Conservation (phyloP, 768 basidiomycete species). For the Termitomyces sp. region DNA sequence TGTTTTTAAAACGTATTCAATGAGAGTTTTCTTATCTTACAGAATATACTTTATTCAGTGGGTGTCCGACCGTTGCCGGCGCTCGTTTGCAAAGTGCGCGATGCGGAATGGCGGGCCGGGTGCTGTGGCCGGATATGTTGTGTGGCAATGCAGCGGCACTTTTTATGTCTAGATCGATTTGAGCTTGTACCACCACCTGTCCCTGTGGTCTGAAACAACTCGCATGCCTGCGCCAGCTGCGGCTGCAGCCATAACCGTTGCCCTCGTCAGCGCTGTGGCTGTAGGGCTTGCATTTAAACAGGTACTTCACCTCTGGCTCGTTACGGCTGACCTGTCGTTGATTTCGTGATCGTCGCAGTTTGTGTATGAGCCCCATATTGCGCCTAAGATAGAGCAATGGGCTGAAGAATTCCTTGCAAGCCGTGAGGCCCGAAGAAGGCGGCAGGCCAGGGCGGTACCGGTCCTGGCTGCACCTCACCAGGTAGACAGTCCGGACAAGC, state of each 20-base stretch:
- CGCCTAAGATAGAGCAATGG: slow-evolving; percentile 51
- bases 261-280: slow-evolving; percentile 12
- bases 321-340: background rate
- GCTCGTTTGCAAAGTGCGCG: background rate
- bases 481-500: slow-evolving; percentile 22
- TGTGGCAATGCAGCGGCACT: background rate
- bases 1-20: background rate
- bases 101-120: background rate
- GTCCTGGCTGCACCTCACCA: slow-evolving; percentile 14
- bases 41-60: too few relatives aligned
- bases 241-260: slow-evolving; percentile 12
- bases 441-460: slow-evolving; percentile 17
- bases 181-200: slow-evolving; percentile 8
- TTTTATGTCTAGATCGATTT: slow-evolving; percentile 1
- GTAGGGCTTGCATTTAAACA: slow-evolving; percentile 14
- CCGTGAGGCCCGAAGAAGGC: slow-evolving; percentile 25
- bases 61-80: too few relatives aligned
- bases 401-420: slow-evolving; percentile 32
- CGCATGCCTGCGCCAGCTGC: slow-evolving; percentile 18
- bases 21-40: background rate
- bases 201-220: background rate
- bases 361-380: slow-evolving; percentile 67
- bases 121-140: slow-evolving; percentile 4
- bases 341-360: slow-evolving; percentile 33
- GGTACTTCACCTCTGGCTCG: slow-evolving; percentile 5